Evolutionary conservation across 148 eudicot genomes (phyloP), one percentile per base, ranked within the genome.

Genomic region (Spergularia marina): DNA sequence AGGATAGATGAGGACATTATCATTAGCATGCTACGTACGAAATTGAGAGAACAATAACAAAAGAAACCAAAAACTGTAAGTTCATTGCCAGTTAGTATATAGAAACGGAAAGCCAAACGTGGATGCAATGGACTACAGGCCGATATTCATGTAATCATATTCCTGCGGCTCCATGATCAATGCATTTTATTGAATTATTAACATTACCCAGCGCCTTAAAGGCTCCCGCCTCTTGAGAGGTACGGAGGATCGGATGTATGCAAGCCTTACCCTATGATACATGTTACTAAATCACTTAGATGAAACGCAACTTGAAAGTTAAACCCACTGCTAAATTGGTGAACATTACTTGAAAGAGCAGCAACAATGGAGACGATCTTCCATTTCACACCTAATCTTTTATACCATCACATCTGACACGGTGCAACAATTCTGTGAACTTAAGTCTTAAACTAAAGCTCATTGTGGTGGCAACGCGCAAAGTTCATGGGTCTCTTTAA

Each of bases 61-160:
- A 67, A 65, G 72, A 55, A 56, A 56, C 25, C 66, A 73, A 79
- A 53, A 68, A 53, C 20, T 36, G 16, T 11, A n/a, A 23, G 15
- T 16, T 53, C 9, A 12, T 51, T 73, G 7, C 16, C 20, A 20
- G 58, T 16, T 10, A 47, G 40, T 58, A 10, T 11, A 15, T 16
- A 10, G 21, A 44, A 20, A 21, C 52, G 6, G 17, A 13, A 36
- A 39, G 68, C 30, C 74, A 54, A 54, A 53, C 15, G 40, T 15
- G 7, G 23, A 58, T 6, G 8, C 68, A 62, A n/a, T 10, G 16
- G 0, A 63, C 2, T 67, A 23, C 25, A 51, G 1, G 41, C 53
- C 44, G 16, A 14, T 15, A 40, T 56, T 34, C 34, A 41, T 53
- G 36, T 15, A 40, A 36, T 34, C 34, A 41, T 53, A 20, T 14